A percentile compares a stretch with the other conserved stretches of the same genome.
Conservation (phyloP, 2,329 filamentous ascomycete species). For the Drechslerella dactyloides region DNA sequence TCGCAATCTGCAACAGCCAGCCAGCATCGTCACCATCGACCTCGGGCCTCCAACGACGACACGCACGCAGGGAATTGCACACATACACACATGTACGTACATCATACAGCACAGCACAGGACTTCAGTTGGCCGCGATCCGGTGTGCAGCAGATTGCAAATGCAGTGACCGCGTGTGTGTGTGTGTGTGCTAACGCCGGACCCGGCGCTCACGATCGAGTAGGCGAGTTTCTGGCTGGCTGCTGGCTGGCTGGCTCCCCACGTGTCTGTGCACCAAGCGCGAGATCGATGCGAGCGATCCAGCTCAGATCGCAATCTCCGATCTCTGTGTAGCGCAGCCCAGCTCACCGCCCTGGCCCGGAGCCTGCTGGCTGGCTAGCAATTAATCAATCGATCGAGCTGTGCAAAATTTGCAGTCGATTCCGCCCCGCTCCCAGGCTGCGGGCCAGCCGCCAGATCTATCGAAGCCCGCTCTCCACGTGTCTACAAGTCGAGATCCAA, state of each 20-base stretch:
- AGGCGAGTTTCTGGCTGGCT: no score
- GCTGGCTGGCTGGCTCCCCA: constrained; percentile 21
- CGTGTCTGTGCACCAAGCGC: constrained; percentile 36
- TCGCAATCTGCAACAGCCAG: constrained; percentile 9
- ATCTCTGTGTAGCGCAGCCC: constrained; percentile 33
- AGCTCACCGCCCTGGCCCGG: constrained; percentile 1
- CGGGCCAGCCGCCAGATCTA: no score
- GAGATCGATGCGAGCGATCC: constrained; percentile 48
- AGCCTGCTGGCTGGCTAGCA: neutral
- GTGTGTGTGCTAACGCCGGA: neutral
- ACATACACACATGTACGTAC: neutral
- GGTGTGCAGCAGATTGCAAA: constrained; percentile 1
- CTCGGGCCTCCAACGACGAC: no score
- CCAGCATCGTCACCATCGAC: neutral
- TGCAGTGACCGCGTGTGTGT: no score
- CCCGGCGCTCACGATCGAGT: neutral
- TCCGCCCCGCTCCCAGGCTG: neutral
- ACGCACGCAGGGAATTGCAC: no score
- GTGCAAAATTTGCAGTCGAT: neutral
- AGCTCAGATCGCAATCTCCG: constrained; percentile 46
- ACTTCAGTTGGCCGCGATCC: neutral
- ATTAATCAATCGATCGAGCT: constrained; percentile 3
- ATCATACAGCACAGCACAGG: no score
- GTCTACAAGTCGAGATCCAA: no score
- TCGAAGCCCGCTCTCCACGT: no score